phyloP scores from a whole-genome alignment of 2,329 filamentous ascomycete species.

The Sarocladium strictum region DNA sequence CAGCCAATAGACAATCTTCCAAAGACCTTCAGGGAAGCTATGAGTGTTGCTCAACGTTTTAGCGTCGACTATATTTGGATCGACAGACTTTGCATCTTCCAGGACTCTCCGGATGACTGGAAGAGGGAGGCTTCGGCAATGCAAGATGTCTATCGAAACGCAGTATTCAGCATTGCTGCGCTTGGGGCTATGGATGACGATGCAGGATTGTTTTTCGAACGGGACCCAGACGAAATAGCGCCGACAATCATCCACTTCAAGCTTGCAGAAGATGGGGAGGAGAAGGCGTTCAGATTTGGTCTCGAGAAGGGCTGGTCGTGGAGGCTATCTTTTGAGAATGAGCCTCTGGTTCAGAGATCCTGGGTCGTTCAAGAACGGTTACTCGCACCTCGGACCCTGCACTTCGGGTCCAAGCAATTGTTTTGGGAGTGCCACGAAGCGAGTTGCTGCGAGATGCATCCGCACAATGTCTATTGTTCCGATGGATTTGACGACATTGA shows the following conservation, averaged over 20 bases:
- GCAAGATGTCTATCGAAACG: constrained; percentile 20
- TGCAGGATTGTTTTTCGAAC: constrained; percentile 16
- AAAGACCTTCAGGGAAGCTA: background rate
- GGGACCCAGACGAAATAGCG: constrained; percentile 13
- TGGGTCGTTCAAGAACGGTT: constrained; percentile 26
- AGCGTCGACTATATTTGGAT: constrained; percentile 21
- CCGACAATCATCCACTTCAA: constrained; percentile 11
- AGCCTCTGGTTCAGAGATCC: constrained; percentile 18
- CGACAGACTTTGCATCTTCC: constrained; percentile 21
- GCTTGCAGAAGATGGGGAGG: background rate
- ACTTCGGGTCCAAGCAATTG: constrained; percentile 21
- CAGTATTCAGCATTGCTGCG: constrained; percentile 18
- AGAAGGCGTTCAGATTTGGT: constrained; percentile 12
- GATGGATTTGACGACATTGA: constrained; percentile 10
- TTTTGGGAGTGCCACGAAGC: constrained; percentile 21
- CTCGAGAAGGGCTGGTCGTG: constrained; percentile 10
- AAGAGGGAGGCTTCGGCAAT: constrained; percentile 21
- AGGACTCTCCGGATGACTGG: constrained; percentile 20
- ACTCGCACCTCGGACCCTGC: constrained; percentile 20
- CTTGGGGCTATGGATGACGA: constrained; percentile 15
- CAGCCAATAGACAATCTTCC: background rate
- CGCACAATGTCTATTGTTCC: constrained; percentile 11
- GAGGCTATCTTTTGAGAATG: constrained; percentile 10
- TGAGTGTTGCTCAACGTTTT: constrained; percentile 10
- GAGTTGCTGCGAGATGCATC: constrained; percentile 13